These are phyloP conservation scores for Pyrenophora teres DNA, from an alignment of 2,329 filamentous ascomycete species.

Conservation along the genomic window DNA sequence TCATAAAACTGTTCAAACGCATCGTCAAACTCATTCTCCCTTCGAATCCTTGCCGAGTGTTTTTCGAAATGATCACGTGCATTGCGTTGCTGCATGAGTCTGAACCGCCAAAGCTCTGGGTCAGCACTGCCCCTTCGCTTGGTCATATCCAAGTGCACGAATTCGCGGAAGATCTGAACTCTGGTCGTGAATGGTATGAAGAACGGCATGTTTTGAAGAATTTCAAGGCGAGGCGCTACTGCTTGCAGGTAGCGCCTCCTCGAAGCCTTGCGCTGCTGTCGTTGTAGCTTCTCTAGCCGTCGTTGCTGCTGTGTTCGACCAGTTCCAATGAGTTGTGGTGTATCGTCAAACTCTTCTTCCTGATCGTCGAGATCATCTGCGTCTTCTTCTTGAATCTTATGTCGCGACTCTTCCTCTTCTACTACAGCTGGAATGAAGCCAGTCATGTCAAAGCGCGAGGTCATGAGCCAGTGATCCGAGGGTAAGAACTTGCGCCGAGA, in stretches of 20 bases:
- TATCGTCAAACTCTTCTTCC: conserved; percentile 47
- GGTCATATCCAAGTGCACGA: conserved; percentile 81
- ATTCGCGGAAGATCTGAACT: conserved; percentile 91
- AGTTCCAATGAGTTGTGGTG: conserved; percentile 56
- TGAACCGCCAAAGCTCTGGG: conserved; percentile 74
- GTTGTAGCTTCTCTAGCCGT: conserved; percentile 64
- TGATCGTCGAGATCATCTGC: conserved; percentile 58
- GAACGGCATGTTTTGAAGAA: conserved; percentile 95
- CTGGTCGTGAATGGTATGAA: conserved; percentile 91
- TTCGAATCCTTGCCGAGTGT: conserved; percentile 77
- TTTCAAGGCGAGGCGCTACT: conserved; percentile 83
- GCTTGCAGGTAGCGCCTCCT: conserved; percentile 74
- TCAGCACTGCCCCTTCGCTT: conserved; percentile 73
- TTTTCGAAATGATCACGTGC: conserved; percentile 47
- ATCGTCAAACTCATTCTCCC: conserved; percentile 81
- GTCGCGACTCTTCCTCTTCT: conserved; percentile 78
- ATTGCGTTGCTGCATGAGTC: conserved; percentile 47
- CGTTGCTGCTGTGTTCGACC: conserved; percentile 66
- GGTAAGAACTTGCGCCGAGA: conserved; percentile 85
- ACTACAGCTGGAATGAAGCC: conserved; percentile 87
- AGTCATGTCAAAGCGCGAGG: conserved; percentile 81
- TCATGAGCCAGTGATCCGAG: conserved; percentile 92
- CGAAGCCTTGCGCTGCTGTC: conserved; percentile 68
- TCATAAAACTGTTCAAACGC: conserved; percentile 82
- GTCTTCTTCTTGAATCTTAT: conserved; percentile 68